These are phyloP conservation scores for Nectriaceae sp. DNA, from an alignment of 2,329 filamentous ascomycete genomes.

Conservation along the genomic window DNA sequence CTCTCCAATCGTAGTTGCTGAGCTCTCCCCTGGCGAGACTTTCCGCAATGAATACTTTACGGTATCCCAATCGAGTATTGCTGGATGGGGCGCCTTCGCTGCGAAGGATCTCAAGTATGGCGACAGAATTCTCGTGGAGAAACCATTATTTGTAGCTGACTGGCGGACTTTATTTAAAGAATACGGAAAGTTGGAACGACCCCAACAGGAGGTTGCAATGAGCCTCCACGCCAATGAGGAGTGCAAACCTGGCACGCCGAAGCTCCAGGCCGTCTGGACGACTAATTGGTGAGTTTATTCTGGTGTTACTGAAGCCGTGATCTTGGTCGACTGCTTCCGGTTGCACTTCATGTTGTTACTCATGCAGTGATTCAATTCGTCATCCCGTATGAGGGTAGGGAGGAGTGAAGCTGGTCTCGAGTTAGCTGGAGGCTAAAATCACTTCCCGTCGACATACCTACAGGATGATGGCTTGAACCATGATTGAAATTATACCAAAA, in stretches of 20 bases:
- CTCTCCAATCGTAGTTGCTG: background rate
- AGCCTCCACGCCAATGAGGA: slow-evolving; percentile 40
- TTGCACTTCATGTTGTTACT: too few species aligned
- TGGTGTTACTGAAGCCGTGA: background rate
- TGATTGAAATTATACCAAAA: too few species aligned
- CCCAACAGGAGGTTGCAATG: slow-evolving; percentile 35
- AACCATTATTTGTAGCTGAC: slow-evolving; percentile 41
- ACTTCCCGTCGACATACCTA: too few species aligned
- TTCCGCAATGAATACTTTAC: slow-evolving; percentile 44
- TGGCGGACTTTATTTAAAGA: slow-evolving; percentile 31
- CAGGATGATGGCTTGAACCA: too few species aligned
- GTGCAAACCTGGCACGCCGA: slow-evolving; percentile 28
- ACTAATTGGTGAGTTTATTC: slow-evolving; percentile 47
- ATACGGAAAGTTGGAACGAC: slow-evolving; percentile 36
- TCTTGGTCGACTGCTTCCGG: background rate
- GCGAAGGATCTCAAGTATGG: slow-evolving; percentile 36
- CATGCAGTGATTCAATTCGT: too few species aligned
- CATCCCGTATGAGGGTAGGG: too few species aligned
- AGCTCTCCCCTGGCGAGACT: slow-evolving; percentile 2
- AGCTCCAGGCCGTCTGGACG: slow-evolving; percentile 41
- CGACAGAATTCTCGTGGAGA: slow-evolving; percentile 47
- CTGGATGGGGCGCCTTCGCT: slow-evolving; percentile 52
- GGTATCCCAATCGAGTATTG: slow-evolving; percentile 41
- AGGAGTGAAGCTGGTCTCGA: too few species aligned
- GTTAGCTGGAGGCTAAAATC: too few species aligned